Evolutionary conservation across 495 filamentous ascomycete genomes (phyloP), one percentile per base, ranked within the genome.

Genomic region (Bryoglossum gracile): DNA sequence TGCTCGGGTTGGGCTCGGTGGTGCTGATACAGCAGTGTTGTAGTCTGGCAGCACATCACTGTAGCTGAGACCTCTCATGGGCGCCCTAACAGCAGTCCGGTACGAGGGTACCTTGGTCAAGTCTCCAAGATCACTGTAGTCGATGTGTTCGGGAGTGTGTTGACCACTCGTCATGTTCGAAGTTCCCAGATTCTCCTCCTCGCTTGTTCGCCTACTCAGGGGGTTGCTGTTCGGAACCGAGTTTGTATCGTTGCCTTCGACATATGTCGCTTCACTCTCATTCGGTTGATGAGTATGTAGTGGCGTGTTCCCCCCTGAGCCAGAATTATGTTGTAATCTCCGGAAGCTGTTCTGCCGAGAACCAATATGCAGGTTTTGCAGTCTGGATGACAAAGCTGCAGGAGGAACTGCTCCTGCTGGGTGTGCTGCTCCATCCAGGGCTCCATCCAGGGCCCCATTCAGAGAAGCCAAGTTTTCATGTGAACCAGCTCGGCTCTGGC

Each of bases 31-130:
- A 8, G 71, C 76, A 10, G 66, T 57, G 19, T 71, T 61, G 58
- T 82, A 82, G 44, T 70, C 71, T 1, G 78, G 78, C 21, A 82
- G 64, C 2, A 63, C 63, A 34, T 72, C 53, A 11, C 46, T 32
- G 44, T 59, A 75, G 35, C 57, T 68, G 11, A 71, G 70, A 22
- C 61, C 65, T 33, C 73, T 72, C 13, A 78, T 66, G 8, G 75
- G 73, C 0, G 79, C 71, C 37, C 73, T 77, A 14, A 89, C 72
- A 0, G 88, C 88, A 10, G 88, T 90, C 3, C 75, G 70, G 61
- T 94, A 94, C 42, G 83, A 88, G 3, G 88, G 88, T 6, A 92
- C 86, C 42, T 81, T 84, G 55, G 75, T 83, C 16, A 91, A 67
- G 32, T 74, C 71, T 47, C 78, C 76, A 24, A 83, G 67, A 54